Conservation (phyloP, 257 asterid species). For the Agastache rugosa region DNA sequence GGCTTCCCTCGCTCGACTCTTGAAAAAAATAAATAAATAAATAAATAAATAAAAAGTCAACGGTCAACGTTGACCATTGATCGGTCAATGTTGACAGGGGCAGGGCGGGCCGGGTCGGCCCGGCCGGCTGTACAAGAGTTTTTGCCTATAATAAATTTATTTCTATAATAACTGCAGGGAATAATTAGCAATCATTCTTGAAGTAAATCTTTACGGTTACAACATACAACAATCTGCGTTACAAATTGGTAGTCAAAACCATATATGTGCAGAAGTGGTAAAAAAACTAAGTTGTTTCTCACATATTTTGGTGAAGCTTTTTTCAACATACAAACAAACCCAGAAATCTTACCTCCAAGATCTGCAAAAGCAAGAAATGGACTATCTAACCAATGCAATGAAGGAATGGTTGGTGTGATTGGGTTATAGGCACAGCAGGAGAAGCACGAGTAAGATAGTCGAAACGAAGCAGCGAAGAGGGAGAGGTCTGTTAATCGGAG, state of each 20-base stretch:
- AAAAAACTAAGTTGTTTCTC: not conserved
- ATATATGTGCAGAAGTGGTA: not conserved
- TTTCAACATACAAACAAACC: not conserved
- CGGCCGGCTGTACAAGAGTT: no score
- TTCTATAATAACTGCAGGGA: no score
- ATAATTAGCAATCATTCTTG: no score
- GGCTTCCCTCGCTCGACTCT: no score
- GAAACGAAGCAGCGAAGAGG: conserved; percentile 48
- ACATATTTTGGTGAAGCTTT: not conserved
- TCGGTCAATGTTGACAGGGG: no score
- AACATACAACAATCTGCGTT: no score
- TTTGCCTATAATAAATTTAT: no score
- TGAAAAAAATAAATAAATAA: no score
- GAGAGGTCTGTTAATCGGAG: conserved; percentile 43
- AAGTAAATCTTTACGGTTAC: no score
- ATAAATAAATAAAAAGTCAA: no score
- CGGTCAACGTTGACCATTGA: no score
- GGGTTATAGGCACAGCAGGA: conserved; percentile 36
- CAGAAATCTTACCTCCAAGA: not conserved
- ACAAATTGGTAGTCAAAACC: not conserved
- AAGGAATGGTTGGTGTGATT: not conserved
- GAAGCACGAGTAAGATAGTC: conserved; percentile 38
- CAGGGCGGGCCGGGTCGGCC: no score
- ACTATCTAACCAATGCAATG: not conserved
- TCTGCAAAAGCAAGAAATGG: not conserved